phyloP scores from a whole-genome alignment of 129 eudicot genomes.

The Pittosporum tobira region DNA sequence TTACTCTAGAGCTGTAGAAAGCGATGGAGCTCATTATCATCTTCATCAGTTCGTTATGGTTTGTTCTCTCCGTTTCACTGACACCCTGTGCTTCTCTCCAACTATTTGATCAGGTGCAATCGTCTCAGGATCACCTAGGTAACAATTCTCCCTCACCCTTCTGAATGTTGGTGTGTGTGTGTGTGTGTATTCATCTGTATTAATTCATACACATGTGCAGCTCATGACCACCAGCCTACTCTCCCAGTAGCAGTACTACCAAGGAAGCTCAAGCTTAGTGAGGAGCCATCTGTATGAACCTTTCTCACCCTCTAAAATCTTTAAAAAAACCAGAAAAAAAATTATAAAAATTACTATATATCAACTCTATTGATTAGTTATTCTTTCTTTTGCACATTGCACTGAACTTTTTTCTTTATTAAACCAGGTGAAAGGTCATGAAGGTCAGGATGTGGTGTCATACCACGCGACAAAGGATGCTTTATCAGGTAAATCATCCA shows the following conservation, averaged over 20 bases:
- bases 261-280: slow-evolving; percentile 42
- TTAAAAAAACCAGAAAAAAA: too few relatives aligned
- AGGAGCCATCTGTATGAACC: slow-evolving; percentile 15
- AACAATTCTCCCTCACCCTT: neutral
- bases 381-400: neutral
- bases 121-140: slow-evolving; percentile 25
- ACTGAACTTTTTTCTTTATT: neutral
- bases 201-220: slow-evolving; percentile 21
- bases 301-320: neutral
- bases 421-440: slow-evolving; percentile 28
- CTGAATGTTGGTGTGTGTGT: neutral
- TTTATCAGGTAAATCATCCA: slow-evolving; percentile 21
- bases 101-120: slow-evolving; percentile 11
- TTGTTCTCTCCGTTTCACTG: slow-evolving; percentile 23
- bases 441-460: slow-evolving; percentile 19
- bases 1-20: neutral
- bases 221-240: slow-evolving; percentile 17
- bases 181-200: neutral
- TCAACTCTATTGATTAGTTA: too few relatives aligned
- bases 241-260: slow-evolving; percentile 21
- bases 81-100: slow-evolving; percentile 26
- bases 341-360: too few relatives aligned
- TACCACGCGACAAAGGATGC: slow-evolving; percentile 12
- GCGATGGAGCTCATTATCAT: slow-evolving; percentile 15
- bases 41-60: slow-evolving; percentile 18